Percentiles rank a stretch among this genome's conserved stretches.
These are phyloP conservation scores for Trichoderma brevicompactum DNA, from an alignment of 2,329 filamentous ascomycete species.

Conservation along the genomic window DNA sequence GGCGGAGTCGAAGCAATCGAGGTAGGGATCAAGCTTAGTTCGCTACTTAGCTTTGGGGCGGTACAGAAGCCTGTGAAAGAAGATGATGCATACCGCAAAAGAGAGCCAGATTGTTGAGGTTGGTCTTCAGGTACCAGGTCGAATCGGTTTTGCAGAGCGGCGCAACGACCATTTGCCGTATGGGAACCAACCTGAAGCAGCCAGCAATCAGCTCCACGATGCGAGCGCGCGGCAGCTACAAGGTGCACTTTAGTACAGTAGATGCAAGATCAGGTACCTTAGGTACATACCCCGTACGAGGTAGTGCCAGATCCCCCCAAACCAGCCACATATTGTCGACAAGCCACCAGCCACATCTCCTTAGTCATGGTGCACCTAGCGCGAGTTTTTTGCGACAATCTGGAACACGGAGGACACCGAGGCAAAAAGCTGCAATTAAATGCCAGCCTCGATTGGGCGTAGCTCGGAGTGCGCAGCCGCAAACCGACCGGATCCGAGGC, in stretches of 20 bases:
- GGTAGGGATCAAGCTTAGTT: not conserved
- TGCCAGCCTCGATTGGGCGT: conserved; percentile 17
- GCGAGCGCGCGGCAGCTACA: not conserved
- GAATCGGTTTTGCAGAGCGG: not conserved
- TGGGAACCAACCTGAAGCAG: not conserved
- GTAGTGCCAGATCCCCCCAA: not conserved
- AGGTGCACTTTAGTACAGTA: not conserved
- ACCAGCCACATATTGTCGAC: not conserved
- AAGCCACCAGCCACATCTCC: conserved; percentile 19
- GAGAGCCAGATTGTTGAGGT: not conserved
- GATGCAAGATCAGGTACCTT: conserved; percentile 18
- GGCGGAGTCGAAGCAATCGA: not conserved
- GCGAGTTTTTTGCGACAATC: not conserved
- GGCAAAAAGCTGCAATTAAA: not conserved
- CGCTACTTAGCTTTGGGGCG: not conserved
- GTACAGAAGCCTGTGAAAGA: not conserved
- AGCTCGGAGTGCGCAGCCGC: conserved; percentile 32
- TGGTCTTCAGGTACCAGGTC: not conserved
- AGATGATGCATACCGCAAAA: not conserved
- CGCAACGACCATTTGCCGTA: not conserved
- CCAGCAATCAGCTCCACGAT: conserved; percentile 8
- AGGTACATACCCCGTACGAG: not conserved
- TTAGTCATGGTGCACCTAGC: not conserved
- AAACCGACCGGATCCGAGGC: conserved; percentile 42
- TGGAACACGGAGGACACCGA: not conserved